Percentiles rank a stretch among this genome's conserved stretches.
These are phyloP conservation scores for Penicillium vulpinum DNA, from an alignment of 2,329 filamentous ascomycete genomes.

Conservation along the genomic window DNA sequence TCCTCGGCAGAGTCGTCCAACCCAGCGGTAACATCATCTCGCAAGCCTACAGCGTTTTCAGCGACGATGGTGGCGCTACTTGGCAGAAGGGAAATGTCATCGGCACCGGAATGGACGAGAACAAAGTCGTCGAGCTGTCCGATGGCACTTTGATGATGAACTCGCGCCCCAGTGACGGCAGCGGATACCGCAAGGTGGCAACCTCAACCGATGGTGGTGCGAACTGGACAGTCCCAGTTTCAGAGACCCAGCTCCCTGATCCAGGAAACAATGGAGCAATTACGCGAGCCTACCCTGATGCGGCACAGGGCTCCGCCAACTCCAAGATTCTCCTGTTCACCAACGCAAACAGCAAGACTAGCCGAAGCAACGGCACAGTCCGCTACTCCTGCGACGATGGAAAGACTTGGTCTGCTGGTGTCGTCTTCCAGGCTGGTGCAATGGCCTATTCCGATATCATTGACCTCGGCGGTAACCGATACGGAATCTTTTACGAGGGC, in stretches of 20 bases:
- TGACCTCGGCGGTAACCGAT: not conserved
- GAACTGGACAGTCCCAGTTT: not conserved
- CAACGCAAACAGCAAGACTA: not conserved
- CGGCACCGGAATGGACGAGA: not conserved
- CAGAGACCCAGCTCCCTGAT: not conserved
- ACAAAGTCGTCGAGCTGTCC: not conserved
- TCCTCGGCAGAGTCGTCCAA: not conserved
- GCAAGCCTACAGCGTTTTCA: not conserved
- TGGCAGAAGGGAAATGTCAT: not conserved
- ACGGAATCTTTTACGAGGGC: not conserved
- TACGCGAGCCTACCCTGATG: not conserved
- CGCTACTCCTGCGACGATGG: not conserved
- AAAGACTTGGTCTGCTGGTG: not conserved
- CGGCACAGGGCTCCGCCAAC: not conserved
- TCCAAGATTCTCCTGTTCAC: not conserved
- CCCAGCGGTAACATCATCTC: not conserved
- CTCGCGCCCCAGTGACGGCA: not conserved
- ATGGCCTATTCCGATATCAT: not conserved
- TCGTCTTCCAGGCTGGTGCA: not conserved
- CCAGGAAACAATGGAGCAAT: not conserved
- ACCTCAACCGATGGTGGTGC: not conserved
- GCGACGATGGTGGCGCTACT: not conserved
- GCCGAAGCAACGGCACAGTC: not conserved
- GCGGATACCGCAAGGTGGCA: not conserved
- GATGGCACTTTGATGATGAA: not conserved